Evolutionary conservation across 2,329 filamentous ascomycete species (phyloP).

Genomic region (Fusarium sp.): DNA sequence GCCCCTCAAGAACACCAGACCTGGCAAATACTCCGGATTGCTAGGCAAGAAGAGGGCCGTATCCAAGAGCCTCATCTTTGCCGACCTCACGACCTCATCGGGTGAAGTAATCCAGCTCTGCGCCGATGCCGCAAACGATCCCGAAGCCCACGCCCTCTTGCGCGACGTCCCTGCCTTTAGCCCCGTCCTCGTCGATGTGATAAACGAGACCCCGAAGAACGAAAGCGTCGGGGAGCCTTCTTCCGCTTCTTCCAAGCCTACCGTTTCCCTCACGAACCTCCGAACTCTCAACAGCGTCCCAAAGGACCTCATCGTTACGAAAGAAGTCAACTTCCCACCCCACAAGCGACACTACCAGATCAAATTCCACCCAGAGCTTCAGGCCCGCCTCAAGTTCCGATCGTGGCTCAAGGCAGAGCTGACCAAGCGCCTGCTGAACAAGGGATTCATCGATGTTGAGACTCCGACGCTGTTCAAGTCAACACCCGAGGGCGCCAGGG

Average conservation of each 20-base stretch:
- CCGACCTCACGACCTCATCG: constrained; percentile 59
- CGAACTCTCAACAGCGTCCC: constrained; percentile 50
- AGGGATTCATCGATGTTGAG: constrained; percentile 82
- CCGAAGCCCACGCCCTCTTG: constrained; percentile 55
- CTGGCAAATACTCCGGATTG: constrained; percentile 66
- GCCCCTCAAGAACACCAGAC: constrained; percentile 25
- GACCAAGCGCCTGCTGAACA: constrained; percentile 65
- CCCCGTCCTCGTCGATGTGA: constrained; percentile 63
- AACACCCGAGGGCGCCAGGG: constrained; percentile 92
- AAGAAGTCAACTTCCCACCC: constrained; percentile 78
- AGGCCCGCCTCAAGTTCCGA: constrained; percentile 78
- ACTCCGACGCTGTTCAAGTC: constrained; percentile 97
- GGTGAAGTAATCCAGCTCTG: constrained; percentile 60
- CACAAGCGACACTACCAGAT: constrained; percentile 87
- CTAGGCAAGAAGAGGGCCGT: constrained; percentile 76
- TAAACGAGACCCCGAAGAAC: constrained; percentile 41
- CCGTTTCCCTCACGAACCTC: constrained; percentile 73
- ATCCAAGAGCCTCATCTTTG: constrained; percentile 78
- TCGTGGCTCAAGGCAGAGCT: constrained; percentile 65
- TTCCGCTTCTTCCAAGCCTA: constrained; percentile 53
- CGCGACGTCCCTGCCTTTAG: constrained; percentile 62
- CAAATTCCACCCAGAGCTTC: constrained; percentile 76
- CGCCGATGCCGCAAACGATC: constrained; percentile 52
- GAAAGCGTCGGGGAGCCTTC: constrained; percentile 19
- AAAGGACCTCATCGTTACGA: constrained; percentile 79